phyloP scores from a whole-genome alignment of 768 basidiomycete genomes.

The Asterophora parasitica region DNA sequence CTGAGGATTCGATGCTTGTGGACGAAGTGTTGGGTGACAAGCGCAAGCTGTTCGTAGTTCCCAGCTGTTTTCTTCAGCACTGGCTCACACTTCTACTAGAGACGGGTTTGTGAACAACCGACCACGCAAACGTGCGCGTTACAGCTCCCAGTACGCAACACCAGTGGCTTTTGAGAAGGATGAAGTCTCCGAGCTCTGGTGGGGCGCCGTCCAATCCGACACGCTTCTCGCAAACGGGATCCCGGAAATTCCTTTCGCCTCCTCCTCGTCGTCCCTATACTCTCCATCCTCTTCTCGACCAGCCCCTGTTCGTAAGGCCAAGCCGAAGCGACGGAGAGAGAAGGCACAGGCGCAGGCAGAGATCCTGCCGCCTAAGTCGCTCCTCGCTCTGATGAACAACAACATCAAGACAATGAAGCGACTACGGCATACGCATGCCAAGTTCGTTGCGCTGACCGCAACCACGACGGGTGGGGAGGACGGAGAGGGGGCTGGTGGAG shows the following conservation, averaged over 20 bases:
- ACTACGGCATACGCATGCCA: constrained; percentile 67
- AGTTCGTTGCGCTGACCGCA: constrained; percentile 55
- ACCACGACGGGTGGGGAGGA: constrained; percentile 25
- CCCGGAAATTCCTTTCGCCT: constrained; percentile 44
- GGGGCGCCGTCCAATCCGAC: constrained; percentile 65
- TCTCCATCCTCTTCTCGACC: constrained; percentile 23
- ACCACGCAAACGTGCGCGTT: constrained; percentile 60
- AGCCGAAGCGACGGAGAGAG: constrained; percentile 27
- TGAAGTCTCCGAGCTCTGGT: constrained; percentile 61
- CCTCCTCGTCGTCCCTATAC: constrained; percentile 22
- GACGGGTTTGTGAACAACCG: constrained; percentile 37
- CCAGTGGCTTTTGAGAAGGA: constrained; percentile 34
- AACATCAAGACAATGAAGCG: constrained; percentile 75
- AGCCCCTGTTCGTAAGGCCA: constrained; percentile 14
- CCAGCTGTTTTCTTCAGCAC: not conserved
- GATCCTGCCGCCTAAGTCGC: constrained; percentile 30
- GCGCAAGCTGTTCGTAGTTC: constrained; percentile 49
- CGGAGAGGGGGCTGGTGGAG: constrained; percentile 30
- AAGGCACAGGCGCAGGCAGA: constrained; percentile 25
- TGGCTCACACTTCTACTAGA: constrained; percentile 15
- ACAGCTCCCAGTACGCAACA: constrained; percentile 35
- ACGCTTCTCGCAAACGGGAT: constrained; percentile 59
- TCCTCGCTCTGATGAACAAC: constrained; percentile 68
- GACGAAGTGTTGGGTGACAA: constrained; percentile 51
- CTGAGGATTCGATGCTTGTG: constrained; percentile 21